Evolutionary conservation across 352 stramenopile genomes (phyloP).

Genomic region (Globisporangium apiculatum): DNA sequence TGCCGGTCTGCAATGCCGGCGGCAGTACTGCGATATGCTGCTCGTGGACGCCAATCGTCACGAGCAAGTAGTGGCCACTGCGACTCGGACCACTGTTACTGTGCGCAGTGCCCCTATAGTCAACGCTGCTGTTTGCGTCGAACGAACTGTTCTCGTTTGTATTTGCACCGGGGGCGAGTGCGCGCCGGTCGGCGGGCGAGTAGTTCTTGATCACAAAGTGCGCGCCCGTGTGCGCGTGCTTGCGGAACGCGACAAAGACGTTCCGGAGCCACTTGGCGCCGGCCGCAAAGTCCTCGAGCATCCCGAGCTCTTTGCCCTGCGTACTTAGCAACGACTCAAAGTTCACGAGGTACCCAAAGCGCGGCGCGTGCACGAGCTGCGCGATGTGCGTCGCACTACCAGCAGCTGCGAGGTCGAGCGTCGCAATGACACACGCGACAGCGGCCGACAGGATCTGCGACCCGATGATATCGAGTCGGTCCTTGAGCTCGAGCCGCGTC

Average conservation of each 20-base stretch:
- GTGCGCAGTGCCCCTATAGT: background rate
- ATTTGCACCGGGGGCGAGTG: conserved; percentile 3
- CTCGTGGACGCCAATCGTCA: conserved; percentile 59
- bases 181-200: conserved; percentile 24
- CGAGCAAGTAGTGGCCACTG: conserved; percentile 29
- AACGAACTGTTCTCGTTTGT: conserved; percentile 12
- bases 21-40: conserved; percentile 49
- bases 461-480: conserved; percentile 62
- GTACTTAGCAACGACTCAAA: conserved; percentile 86
- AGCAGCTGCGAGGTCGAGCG: conserved; percentile 49
- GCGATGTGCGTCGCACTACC: conserved; percentile 51
- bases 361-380: conserved; percentile 46
- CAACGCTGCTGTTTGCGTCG: conserved; percentile 5
- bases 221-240: conserved; percentile 26
- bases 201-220: conserved; percentile 64
- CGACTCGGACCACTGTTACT: background rate
- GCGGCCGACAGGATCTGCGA: conserved; percentile 71
- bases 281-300: conserved; percentile 90
- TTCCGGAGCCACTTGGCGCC: conserved; percentile 75
- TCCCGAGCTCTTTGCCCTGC: conserved; percentile 92
- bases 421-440: conserved; percentile 54
- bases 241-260: conserved; percentile 73
- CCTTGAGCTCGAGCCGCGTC: conserved; percentile 55
- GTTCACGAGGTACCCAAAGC: conserved; percentile 66
- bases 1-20: conserved; percentile 30